A percentile compares a stretch with the other conserved stretches of the same genome.
These are phyloP conservation scores for Wickerhamomyces bovis DNA, from an alignment of 805 yeast species.

Conservation along the genomic window DNA sequence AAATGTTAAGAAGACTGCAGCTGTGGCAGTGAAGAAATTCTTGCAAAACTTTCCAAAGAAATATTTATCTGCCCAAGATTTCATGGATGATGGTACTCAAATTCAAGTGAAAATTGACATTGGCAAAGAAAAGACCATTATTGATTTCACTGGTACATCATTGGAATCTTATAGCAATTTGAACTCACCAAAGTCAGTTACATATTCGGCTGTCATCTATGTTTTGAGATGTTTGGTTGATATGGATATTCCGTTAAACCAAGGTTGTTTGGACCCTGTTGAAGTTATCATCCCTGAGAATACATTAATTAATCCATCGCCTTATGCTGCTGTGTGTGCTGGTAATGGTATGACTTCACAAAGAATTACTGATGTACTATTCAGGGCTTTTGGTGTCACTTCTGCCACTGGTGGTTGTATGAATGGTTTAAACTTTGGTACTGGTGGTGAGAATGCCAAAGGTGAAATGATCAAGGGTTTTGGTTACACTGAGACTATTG, in stretches of 20 bases:
- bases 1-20: slow-evolving; percentile 41
- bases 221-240: slow-evolving; percentile 46
- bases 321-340: slow-evolving; percentile 39
- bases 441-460: slow-evolving; percentile 33
- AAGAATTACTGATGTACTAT: slow-evolving; percentile 46
- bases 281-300: slow-evolving; percentile 31
- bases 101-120: slow-evolving; percentile 38
- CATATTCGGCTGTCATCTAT: slow-evolving; percentile 47
- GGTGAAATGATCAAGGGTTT: slow-evolving; percentile 41
- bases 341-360: slow-evolving; percentile 56
- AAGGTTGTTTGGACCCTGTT: slow-evolving; percentile 47
- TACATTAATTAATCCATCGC: slow-evolving; percentile 32
- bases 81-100: slow-evolving; percentile 52
- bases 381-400: slow-evolving; percentile 48
- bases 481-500: slow-evolving; percentile 51
- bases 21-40: slow-evolving; percentile 35
- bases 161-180: slow-evolving; percentile 45
- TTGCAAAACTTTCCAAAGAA: slow-evolving; percentile 35
- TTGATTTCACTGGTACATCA: slow-evolving; percentile 50
- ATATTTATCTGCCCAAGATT: slow-evolving; percentile 40
- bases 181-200: slow-evolving; percentile 51
- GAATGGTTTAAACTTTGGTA: slow-evolving; percentile 52
- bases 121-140: slow-evolving; percentile 33
- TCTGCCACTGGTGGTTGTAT: slow-evolving; percentile 58
- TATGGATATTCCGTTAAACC: slow-evolving; percentile 50